Conservation (phyloP, 441 rosid genomes). For the Populus hybrid region DNA sequence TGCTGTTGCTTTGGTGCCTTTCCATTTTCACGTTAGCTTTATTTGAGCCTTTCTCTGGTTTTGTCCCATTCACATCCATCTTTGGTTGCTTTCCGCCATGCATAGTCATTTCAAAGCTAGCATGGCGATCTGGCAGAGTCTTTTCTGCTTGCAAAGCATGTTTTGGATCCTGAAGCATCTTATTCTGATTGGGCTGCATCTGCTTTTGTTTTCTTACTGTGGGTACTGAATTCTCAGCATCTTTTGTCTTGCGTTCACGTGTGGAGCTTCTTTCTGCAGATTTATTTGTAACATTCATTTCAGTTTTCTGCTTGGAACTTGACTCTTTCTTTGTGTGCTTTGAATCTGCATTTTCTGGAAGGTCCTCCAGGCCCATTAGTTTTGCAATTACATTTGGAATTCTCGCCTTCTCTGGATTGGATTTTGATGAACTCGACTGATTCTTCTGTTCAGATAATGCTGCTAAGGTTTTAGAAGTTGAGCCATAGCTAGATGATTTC, state of each 20-base stretch:
- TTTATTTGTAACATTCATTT: constrained; percentile 26
- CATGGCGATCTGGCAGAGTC: constrained; percentile 18
- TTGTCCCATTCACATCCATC: constrained; percentile 32
- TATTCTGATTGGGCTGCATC: constrained; percentile 30
- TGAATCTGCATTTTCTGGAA: constrained; percentile 51
- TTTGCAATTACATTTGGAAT: constrained; percentile 85
- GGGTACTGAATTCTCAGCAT: constrained; percentile 19
- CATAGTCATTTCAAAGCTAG: constrained; percentile 27
- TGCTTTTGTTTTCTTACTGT: constrained; percentile 26
- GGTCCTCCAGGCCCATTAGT: constrained; percentile 81
- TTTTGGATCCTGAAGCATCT: constrained; percentile 23
- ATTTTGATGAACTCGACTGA: constrained; percentile 28
- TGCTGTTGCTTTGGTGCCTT: constrained; percentile 24
- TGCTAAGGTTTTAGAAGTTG: constrained; percentile 14
- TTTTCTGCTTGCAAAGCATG: constrained; percentile 26
- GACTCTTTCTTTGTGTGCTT: constrained; percentile 27
- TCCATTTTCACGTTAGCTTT: constrained; percentile 26
- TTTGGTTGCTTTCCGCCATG: constrained; percentile 29
- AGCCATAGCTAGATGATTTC: constrained; percentile 34
- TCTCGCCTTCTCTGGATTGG: constrained; percentile 59
- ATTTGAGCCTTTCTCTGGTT: constrained; percentile 24
- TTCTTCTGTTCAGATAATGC: constrained; percentile 38
- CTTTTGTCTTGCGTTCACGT: constrained; percentile 26
- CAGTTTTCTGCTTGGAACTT: constrained; percentile 30
- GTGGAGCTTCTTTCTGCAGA: constrained; percentile 26